Base-by-base conservation (phyloP, 2,329 filamentous ascomycete species). In the Diaporthe caulivora region DNA sequence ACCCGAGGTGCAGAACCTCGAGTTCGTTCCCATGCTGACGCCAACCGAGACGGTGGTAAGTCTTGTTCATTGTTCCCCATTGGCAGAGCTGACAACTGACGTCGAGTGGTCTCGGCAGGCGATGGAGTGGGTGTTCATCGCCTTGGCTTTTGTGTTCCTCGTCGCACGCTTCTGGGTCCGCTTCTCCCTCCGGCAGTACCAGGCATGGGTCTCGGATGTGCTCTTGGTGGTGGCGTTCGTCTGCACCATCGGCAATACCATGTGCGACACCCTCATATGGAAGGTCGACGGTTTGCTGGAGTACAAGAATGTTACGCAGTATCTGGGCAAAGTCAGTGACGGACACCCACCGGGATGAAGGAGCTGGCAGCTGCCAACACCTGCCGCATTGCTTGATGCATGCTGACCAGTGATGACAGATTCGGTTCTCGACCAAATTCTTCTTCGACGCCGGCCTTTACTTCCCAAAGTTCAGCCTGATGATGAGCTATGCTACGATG, bases 381-480 rank as follows among this genome's bases (percentile, higher is more conserved):
- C 34, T 40, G 11, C 49, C 40, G 10, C 8, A 4, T 2, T 34
- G 26, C 13, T 53, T 21, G 17, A 15, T 17, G 34, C 13, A 37
- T 42, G 3, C 60, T 65, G 10, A 65, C 29, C 34, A 1, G 4
- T 13, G 18, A 21, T 37, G 60, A 42, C 49, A 75, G 74, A 51
- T 75, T 17, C 72, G 72, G 9, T 75, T 75, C 49, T 34, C 74
- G 7, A 73, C 60, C 34, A 75, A 75, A 26, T 75, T 69, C 54
- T 57, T 72, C 44, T 75, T 74, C 54, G 72, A 75, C 15, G 67
- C 72, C 5, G 74, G 74, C 26, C 72, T 75, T n/a, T 75, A 75
- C 55, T 67, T 75, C n/a, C 74, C 74, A 2, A 75, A 75, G 42
- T 62, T 75, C 21, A 72, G 68, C 54, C 70, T 75, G 47, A 42